Percentiles rank a stretch among this genome's conserved stretches.
These are phyloP conservation scores for Hypoxylon intermedium DNA, from an alignment of 495 filamentous ascomycete genomes.

Conservation along the genomic window DNA sequence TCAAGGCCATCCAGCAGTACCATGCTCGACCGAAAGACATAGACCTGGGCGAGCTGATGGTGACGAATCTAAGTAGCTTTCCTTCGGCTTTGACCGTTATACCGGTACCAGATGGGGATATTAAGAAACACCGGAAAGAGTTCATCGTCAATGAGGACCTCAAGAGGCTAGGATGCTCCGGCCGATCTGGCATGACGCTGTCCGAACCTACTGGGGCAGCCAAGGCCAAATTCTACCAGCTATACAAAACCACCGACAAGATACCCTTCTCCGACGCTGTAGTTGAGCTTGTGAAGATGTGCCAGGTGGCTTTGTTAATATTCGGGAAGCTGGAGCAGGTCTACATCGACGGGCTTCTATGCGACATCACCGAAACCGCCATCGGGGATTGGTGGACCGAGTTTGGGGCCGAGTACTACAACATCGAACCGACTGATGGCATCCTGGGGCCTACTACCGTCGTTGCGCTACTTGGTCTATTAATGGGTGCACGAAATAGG, in stretches of 20 bases:
- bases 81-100: constrained; percentile 90
- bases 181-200: constrained; percentile 83
- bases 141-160: constrained; percentile 96
- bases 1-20: constrained; percentile 81
- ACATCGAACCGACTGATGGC: constrained; percentile 88
- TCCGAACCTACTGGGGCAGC: constrained; percentile 77
- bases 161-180: constrained; percentile 90
- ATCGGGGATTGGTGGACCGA: constrained; percentile 97
- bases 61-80: constrained; percentile 90
- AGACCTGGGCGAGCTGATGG: constrained; percentile 81
- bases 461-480: constrained; percentile 82
- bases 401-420: constrained; percentile 88
- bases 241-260: constrained; percentile 85
- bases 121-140: constrained; percentile 77
- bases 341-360: constrained; percentile 91
- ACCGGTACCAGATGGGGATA: constrained; percentile 83
- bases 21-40: constrained; percentile 87
- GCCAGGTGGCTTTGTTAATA: constrained; percentile 84
- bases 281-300: constrained; percentile 88
- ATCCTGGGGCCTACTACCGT: constrained; percentile 92
- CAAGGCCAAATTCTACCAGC: constrained; percentile 87
- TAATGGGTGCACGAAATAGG: constrained; percentile 88
- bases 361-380: constrained; percentile 88
- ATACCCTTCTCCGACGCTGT: constrained; percentile 79
- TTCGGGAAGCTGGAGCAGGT: constrained; percentile 88